A percentile compares a stretch with the other conserved stretches of the same genome.
Conservation (phyloP, 768 basidiomycete genomes). For the Mycena epipterygia region DNA sequence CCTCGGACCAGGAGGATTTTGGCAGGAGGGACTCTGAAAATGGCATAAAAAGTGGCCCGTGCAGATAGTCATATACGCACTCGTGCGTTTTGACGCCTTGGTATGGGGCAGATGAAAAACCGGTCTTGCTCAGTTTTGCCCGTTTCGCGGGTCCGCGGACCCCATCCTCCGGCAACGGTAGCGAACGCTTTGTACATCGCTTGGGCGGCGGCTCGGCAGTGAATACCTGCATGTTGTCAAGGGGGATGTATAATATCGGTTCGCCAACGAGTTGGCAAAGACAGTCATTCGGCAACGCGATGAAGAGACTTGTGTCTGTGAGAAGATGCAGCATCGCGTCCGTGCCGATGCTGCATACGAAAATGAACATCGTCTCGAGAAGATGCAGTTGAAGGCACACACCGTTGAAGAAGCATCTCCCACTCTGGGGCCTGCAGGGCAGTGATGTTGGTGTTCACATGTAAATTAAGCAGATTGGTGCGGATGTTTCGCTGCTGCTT, state of each 20-base stretch:
- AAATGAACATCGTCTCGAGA: background rate
- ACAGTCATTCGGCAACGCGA: constrained; percentile 86
- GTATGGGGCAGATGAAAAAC: background rate
- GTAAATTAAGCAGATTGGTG: constrained; percentile 67
- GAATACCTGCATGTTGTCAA: constrained; percentile 42
- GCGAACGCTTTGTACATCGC: constrained; percentile 20
- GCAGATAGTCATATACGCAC: constrained; percentile 1
- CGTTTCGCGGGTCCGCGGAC: constrained; percentile 45
- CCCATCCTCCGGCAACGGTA: constrained; percentile 23
- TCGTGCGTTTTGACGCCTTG: constrained; percentile 12
- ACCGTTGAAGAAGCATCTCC: constrained; percentile 76
- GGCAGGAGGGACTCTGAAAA: constrained; percentile 17
- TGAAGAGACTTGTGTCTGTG: constrained; percentile 79
- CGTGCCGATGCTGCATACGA: constrained; percentile 73
- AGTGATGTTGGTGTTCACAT: constrained; percentile 82
- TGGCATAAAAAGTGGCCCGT: background rate
- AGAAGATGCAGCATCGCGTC: constrained; percentile 85
- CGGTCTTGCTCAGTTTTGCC: constrained; percentile 39
- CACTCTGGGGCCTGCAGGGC: constrained; percentile 76
- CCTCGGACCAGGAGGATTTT: constrained; percentile 65
- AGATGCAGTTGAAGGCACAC: constrained; percentile 28
- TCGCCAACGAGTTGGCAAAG: constrained; percentile 86
- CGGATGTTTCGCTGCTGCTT: constrained; percentile 53
- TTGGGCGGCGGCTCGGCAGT: constrained; percentile 24
- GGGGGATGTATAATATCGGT: constrained; percentile 62